A percentile compares a stretch with the other conserved stretches of the same genome.
phyloP scores from a whole-genome alignment of 352 stramenopile species.

The Phytophthora sp. region DNA sequence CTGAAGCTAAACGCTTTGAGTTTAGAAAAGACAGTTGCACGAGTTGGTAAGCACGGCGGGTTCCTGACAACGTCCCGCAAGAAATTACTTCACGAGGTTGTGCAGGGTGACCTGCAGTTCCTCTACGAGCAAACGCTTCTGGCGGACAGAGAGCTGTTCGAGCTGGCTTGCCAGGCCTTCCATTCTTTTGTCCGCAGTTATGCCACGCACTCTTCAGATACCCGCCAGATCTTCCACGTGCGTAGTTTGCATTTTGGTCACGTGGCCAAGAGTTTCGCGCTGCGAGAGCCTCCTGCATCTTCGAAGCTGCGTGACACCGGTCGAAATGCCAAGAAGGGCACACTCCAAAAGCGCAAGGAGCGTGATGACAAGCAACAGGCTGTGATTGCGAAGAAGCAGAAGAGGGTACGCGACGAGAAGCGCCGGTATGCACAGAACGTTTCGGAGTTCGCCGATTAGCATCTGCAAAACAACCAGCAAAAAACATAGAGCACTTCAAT shows the following conservation, averaged over 20 bases:
- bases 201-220: conserved; percentile 91
- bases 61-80: conserved; percentile 71
- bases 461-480: conserved; percentile 4
- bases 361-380: conserved; percentile 73
- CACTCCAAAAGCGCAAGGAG: conserved; percentile 85
- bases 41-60: conserved; percentile 60
- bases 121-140: conserved; percentile 84
- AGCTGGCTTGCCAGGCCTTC: conserved; percentile 90
- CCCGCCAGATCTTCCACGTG: conserved; percentile 93
- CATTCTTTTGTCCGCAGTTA: conserved; percentile 94
- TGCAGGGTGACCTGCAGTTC: conserved; percentile 84
- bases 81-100: conserved; percentile 83
- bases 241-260: conserved; percentile 94
- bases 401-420: conserved; percentile 65
- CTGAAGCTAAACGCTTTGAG: conserved; percentile 85
- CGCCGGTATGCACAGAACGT: conserved; percentile 76
- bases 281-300: conserved; percentile 85
- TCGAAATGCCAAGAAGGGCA: conserved; percentile 77
- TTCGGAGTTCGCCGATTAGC: conserved; percentile 78
- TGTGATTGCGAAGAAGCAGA: conserved; percentile 58
- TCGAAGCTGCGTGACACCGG: conserved; percentile 80
- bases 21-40: conserved; percentile 83
- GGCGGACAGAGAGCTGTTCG: conserved; percentile 85
- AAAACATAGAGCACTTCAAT: conserved; percentile 22
- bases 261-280: conserved; percentile 93